Evolutionary conservation across 2,329 filamentous ascomycete species (phyloP), one percentile per base, ranked within the genome.

Genomic region (Diaporthe citriasiana): DNA sequence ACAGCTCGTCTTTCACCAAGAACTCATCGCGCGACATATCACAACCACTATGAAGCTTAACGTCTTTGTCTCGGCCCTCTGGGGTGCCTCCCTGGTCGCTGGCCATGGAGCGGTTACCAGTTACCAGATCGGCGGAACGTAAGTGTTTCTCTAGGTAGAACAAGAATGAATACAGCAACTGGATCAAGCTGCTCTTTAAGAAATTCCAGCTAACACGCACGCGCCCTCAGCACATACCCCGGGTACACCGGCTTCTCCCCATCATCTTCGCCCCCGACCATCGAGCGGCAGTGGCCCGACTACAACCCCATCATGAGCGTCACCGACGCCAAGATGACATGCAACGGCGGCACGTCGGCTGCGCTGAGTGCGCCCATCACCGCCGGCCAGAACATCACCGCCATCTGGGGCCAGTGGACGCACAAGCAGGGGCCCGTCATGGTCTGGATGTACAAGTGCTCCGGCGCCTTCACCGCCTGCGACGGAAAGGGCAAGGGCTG

Each of bases 381-480:
- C 8, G 87, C 88, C 7, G 89, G 89, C 47, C 77, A 81, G 25
- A 85, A 82, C 57, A 82, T 90, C 70, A 86, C 85, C 13, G 86
- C 88, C 22, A 81, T 85, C 76, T 90, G 88, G 88, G 79, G 81
- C 51, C 89, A 90, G 79, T 90, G 89, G 89, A 90, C 89, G 0
- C 89, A 90, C 78, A 81, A 84, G 72, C 88, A 90, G 78, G 89
- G 89, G 1, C 89, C 89, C 22, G 87, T 91, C 53, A 88, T 90
- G 84, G 89, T 91, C 3, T 90, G 86, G 86, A 79, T 88, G 79
- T 88, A 87, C 83, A 86, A 88, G 75, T 90, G 88, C 80, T 79
- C 85, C 4, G 82, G 83, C 47, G 84, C 83, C 66, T 89, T 89
- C 79, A 81, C 80, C 17, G 80, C 83, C 47, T 90, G 88, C 78